Base-by-base conservation (phyloP, 306 rosid genomes). In the Coriaria nepalensis region DNA sequence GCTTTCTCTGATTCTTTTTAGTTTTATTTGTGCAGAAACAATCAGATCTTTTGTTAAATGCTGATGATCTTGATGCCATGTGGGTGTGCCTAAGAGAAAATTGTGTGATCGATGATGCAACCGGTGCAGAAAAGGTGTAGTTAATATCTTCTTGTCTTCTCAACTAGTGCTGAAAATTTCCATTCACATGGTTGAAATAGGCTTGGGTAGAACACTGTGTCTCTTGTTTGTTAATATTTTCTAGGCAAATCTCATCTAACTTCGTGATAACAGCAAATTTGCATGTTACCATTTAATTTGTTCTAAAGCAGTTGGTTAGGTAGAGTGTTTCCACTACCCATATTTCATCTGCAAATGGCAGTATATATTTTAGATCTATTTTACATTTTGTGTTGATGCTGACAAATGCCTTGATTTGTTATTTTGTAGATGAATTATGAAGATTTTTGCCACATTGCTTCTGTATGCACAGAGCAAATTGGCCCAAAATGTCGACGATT, bases 31-130 rank as follows among this genome's bases (percentile, higher is more conserved):
- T 54, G 60, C 94, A 92, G 98, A 92, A 92, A 69, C 98, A 92
- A 92, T 73, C 94, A 6, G 98, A 85, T 60, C 96, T 92, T 63
- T 76, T 92, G 72, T 78, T 92, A 59, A 92, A 85, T 73, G 93
- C 96, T 64, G 98, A 92, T 55, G 98, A 92, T 67, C 78, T 92
- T 70, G 98, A 92, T 75, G 82, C 92, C 53, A 85, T 92, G 94
- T 92, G 98, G 98, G 87, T 75, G 11, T 85, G 98, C 75, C 70
- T 92, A 60, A 79, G 98, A 63, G 98, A 92, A 69, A 92, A 92
- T 60, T 92, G 98, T 60, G 98, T 92, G 57, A 82, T 85, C 62
- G 96, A 92, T 79, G 98, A 92, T 68, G 87, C 87, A 44, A 92
- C 96, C 43, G 81, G 96, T 50, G 98, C 98, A 20, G 98, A 92